phyloP scores from a whole-genome alignment of 495 filamentous ascomycete species.

The Aspergillus egyptiacus region DNA sequence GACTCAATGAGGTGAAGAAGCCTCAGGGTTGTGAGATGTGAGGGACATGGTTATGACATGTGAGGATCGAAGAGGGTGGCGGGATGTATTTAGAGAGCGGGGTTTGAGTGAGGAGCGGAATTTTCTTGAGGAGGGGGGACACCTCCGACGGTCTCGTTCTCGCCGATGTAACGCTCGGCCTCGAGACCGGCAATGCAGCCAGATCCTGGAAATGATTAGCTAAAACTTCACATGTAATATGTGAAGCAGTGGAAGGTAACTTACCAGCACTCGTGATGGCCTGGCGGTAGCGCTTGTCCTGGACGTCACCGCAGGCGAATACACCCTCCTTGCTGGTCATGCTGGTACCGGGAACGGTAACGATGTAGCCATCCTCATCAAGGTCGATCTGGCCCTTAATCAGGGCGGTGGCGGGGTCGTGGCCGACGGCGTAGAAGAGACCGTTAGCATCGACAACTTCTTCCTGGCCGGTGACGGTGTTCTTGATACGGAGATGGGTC shows the following conservation, averaged over 20 bases:
- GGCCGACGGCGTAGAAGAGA: constrained; percentile 95
- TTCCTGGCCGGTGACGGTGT: constrained; percentile 68
- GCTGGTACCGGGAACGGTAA: constrained; percentile 84
- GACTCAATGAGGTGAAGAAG: constrained; percentile 1
- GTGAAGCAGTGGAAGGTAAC: constrained; percentile 24
- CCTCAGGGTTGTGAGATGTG: constrained; percentile 2
- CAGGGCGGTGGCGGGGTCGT: constrained; percentile 84
- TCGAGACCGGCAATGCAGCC: constrained; percentile 94
- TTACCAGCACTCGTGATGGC: constrained; percentile 95
- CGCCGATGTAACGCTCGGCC: constrained; percentile 84
- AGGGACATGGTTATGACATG: not conserved
- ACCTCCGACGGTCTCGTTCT: constrained; percentile 53
- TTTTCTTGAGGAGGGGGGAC: constrained; percentile 40
- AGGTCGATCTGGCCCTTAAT: constrained; percentile 83
- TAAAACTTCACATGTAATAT: constrained; percentile 3
- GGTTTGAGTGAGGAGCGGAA: constrained; percentile 53
- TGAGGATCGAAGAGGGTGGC: not conserved
- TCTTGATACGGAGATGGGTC: constrained; percentile 74
- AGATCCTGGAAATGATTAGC: constrained; percentile 52
- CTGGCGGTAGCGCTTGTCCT: constrained; percentile 97
- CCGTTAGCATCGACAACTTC: constrained; percentile 84
- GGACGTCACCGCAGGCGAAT: constrained; percentile 95
- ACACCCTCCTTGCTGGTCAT: constrained; percentile 86
- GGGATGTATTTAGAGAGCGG: constrained; percentile 46
- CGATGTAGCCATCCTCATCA: constrained; percentile 82